phyloP scores from a whole-genome alignment of 305 asterid species.

The Fraxinus floribunda region DNA sequence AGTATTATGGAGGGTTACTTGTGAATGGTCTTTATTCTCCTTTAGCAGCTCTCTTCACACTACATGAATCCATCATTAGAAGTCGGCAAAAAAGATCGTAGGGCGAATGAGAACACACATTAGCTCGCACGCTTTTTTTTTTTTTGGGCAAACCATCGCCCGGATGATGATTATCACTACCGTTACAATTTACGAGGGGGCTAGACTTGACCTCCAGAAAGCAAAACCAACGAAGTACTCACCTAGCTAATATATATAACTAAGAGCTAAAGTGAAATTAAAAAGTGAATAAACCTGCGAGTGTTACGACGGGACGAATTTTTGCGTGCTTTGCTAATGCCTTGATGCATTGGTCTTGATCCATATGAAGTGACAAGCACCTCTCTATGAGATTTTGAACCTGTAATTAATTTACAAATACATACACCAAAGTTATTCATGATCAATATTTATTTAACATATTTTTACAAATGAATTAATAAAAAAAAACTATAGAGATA shows the following conservation, averaged over 20 bases:
- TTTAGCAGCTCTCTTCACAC: slow-evolving; percentile 69
- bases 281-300: slow-evolving; percentile 34
- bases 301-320: slow-evolving; percentile 57
- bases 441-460: not conserved
- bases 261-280: not conserved
- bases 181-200: not conserved
- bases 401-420: slow-evolving; percentile 26
- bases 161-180: not conserved
- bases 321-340: slow-evolving; percentile 55
- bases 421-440: not conserved
- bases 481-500: not conserved
- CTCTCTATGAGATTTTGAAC: slow-evolving; percentile 71
- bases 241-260: not conserved
- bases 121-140: not conserved
- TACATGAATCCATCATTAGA: slow-evolving; percentile 25
- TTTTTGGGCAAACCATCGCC: not conserved
- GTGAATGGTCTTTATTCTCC: slow-evolving; percentile 57
- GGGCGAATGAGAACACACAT: not conserved
- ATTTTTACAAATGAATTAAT: not conserved
- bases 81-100: not conserved
- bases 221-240: no score
- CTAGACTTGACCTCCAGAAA: no score
- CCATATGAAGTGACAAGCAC: slow-evolving; percentile 64
- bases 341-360: slow-evolving; percentile 54
- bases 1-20: slow-evolving; percentile 22